phyloP scores from a whole-genome alignment of 2,329 filamentous ascomycete species.

The Aureobasidium vineae region DNA sequence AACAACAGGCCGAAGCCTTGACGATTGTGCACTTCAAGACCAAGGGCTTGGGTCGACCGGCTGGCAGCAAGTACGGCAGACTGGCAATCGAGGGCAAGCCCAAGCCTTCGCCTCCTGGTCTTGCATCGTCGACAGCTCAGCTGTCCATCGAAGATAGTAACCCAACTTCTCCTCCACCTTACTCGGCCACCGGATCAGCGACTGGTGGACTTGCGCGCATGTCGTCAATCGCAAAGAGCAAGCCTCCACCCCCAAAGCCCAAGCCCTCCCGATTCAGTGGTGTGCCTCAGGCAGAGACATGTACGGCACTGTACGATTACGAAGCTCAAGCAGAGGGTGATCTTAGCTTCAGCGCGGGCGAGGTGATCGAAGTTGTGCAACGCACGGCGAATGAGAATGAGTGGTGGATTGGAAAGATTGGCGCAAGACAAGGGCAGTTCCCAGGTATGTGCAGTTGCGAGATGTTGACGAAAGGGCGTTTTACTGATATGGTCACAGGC shows the following conservation, averaged over 20 bases:
- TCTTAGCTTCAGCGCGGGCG: slow-evolving; percentile 82
- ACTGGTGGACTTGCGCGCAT: slow-evolving; percentile 9
- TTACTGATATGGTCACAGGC: slow-evolving; percentile 3
- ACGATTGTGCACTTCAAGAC: slow-evolving; percentile 90
- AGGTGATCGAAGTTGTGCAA: slow-evolving; percentile 82
- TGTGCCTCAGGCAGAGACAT: slow-evolving; percentile 66
- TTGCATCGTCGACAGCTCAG: slow-evolving; percentile 19
- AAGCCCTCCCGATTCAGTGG: slow-evolving; percentile 71
- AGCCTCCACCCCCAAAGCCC: slow-evolving; percentile 52
- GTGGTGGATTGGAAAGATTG: slow-evolving; percentile 88
- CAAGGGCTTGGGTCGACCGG: slow-evolving; percentile 50
- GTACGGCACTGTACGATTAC: slow-evolving; percentile 92
- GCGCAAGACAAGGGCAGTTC: slow-evolving; percentile 84
- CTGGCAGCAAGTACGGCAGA: slow-evolving; percentile 41
- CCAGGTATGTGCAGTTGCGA: slow-evolving; percentile 65
- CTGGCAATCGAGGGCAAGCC: slow-evolving; percentile 30
- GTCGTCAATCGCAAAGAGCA: slow-evolving; percentile 36
- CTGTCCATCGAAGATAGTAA: slow-evolving; percentile 1
- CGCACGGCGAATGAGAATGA: slow-evolving; percentile 91
- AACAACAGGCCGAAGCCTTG: slow-evolving; percentile 79
- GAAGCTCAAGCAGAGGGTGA: slow-evolving; percentile 94
- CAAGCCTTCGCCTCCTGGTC: slow-evolving; percentile 32
- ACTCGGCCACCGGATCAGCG: slow-evolving; percentile 35
- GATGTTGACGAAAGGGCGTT: background rate
- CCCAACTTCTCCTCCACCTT: slow-evolving; percentile 43